phyloP scores from a whole-genome alignment of 2,329 filamentous ascomycete species.

The Metarhizium anisopliae region DNA sequence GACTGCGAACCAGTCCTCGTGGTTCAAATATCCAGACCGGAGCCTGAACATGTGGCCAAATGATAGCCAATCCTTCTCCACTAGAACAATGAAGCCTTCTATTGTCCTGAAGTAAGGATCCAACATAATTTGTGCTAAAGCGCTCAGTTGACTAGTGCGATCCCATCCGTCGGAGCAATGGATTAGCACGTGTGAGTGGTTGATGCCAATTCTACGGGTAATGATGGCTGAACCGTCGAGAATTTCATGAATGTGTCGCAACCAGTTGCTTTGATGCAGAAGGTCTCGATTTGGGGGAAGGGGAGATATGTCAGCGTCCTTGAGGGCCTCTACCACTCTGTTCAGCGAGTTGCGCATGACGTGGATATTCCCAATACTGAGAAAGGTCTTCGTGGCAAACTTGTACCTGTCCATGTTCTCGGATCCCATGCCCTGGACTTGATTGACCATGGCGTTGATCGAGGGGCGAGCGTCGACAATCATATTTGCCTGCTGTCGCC shows the following conservation, averaged over 20 bases:
- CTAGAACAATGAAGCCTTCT: constrained; percentile 85
- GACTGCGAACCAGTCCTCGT: constrained; percentile 88
- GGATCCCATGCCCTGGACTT: constrained; percentile 83
- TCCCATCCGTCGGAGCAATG: constrained; percentile 99
- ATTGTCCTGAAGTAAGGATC: constrained; percentile 93
- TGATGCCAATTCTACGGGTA: constrained; percentile 77
- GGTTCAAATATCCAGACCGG: constrained; percentile 77
- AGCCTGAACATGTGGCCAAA: constrained; percentile 98
- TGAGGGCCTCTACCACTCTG: constrained; percentile 80
- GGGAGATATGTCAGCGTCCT: constrained; percentile 81
- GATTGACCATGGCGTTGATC: constrained; percentile 91
- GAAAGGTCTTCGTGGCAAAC: constrained; percentile 80
- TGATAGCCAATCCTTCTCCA: constrained; percentile 97
- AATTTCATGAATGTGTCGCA: constrained; percentile 79
- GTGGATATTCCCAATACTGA: constrained; percentile 97
- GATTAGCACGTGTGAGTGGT: constrained; percentile 90
- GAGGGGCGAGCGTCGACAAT: constrained; percentile 94
- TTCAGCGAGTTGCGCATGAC: constrained; percentile 90
- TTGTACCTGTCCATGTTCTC: constrained; percentile 98
- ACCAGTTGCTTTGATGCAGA: constrained; percentile 77
- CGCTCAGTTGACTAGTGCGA: constrained; percentile 88
- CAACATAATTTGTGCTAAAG: constrained; percentile 83
- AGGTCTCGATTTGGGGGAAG: constrained; percentile 74
- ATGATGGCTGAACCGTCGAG: constrained; percentile 80
- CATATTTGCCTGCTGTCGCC: constrained; percentile 84